Conservation (phyloP, 345 rosid species). For the Syzygium aqueum region DNA sequence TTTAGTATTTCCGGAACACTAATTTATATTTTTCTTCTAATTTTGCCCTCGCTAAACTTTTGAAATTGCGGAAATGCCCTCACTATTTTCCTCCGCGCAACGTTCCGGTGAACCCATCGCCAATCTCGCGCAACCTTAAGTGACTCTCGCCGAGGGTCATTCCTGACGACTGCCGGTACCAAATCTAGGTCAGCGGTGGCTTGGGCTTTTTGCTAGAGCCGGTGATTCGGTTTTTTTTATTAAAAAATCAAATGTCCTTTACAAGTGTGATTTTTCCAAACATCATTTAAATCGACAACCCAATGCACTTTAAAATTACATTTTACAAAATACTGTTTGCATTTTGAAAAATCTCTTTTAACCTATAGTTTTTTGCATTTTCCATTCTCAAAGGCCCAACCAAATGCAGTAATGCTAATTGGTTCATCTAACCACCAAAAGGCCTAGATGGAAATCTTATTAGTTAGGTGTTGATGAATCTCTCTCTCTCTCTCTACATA, state of each 20-base stretch:
- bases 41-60: neutral
- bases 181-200: too few species aligned
- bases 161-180: neutral
- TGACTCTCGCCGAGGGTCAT: neutral
- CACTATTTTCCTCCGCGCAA: neutral
- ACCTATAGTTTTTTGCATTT: too few species aligned
- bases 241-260: too few species aligned
- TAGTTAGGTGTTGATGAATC: neutral
- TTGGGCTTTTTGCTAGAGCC: neutral
- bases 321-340: too few species aligned
- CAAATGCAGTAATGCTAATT: neutral
- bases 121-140: rapidly evolving
- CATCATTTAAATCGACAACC: neutral
- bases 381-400: neutral
- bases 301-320: too few species aligned
- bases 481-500: neutral
- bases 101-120: neutral
- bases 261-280: too few species aligned
- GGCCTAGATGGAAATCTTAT: neutral
- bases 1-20: neutral
- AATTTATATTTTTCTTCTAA: neutral
- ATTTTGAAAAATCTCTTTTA: neutral
- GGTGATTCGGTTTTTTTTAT: too few species aligned
- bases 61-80: neutral
- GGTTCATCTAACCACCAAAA: neutral